A percentile compares a stretch with the other conserved stretches of the same genome.
Conservation (phyloP, 2,329 filamentous ascomycete genomes). For the Anthostomella pinea region DNA sequence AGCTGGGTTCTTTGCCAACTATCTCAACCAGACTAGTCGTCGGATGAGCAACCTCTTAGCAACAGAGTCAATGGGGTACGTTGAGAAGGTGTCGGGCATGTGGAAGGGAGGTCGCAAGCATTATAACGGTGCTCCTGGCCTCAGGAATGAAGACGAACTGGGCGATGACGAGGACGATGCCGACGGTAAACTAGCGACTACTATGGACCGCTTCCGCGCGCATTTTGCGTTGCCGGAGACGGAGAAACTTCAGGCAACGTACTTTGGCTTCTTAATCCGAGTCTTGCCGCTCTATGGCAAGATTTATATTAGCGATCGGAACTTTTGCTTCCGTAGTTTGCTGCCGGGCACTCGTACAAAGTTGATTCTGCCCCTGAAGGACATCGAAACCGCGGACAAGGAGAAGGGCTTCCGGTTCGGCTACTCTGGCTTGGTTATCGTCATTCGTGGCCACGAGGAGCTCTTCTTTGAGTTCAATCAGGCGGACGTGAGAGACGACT, state of each 20-base stretch:
- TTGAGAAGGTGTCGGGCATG: constrained; percentile 96
- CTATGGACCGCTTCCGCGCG: constrained; percentile 78
- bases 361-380: constrained; percentile 82
- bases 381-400: constrained; percentile 90
- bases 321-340: constrained; percentile 90
- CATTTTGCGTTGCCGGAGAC: constrained; percentile 86
- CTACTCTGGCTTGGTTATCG: constrained; percentile 86
- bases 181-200: constrained; percentile 62
- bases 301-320: constrained; percentile 85
- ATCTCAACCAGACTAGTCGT: constrained; percentile 74
- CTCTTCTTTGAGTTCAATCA: constrained; percentile 91
- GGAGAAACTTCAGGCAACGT: constrained; percentile 83
- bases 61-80: constrained; percentile 91
- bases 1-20: constrained; percentile 78
- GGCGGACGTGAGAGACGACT: constrained; percentile 80
- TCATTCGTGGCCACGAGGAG: constrained; percentile 91
- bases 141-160: constrained; percentile 52
- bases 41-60: constrained; percentile 80
- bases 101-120: constrained; percentile 89
- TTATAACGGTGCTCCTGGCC: constrained; percentile 64
- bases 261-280: constrained; percentile 87
- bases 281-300: constrained; percentile 93
- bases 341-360: constrained; percentile 88
- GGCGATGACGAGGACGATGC: constrained; percentile 50
- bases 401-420: constrained; percentile 93